Evolutionary conservation across 2,329 filamentous ascomycete species (phyloP), one percentile per base, ranked within the genome.

Genomic region (Paracorniculantispora psalliotae): DNA sequence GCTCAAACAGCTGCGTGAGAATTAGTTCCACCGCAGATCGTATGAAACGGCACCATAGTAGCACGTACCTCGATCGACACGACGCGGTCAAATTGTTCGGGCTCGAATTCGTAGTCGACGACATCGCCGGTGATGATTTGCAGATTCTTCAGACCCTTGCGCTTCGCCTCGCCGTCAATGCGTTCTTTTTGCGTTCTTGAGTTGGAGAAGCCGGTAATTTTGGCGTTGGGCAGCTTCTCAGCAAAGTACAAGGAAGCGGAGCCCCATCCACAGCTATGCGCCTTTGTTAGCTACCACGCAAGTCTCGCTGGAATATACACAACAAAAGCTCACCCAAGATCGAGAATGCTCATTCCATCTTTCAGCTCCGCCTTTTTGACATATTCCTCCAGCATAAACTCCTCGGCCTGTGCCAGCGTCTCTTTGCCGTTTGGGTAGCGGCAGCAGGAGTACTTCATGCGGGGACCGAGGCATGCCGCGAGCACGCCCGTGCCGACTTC

Each of bases 391-490:
- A 90, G 71, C 87, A 90, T 90, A 3, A 79, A 81, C 48, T 83
- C 77, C 72, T 90, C 87, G 2, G 86, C 86, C 69, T 88, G 77
- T 2, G 76, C 86, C 55, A 89, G 71, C n/a, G 80, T 86, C 73
- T 86, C 82, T 61, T 75, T 73, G 17, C 84, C 85, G 61, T 80
- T 81, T 4, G 82, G 81, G 69, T 90, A 90, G 66, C 88, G 73
- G 68, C 83, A 87, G 63, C 77, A 80, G n/a, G 81, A 86, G 69
- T 89, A 90, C 77, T 90, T 90, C 85, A 90, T 89, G 57, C 86
- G 75, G 4, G 85, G 84, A 0, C 87, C 87, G 25, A 90, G 73
- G 69, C 80, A 85, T 28, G 79, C 81, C 28, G 74, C 72, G 43
- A 90, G 71, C 25, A 89, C 82, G 3, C 83, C 83, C 0, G 86